Evolutionary conservation across 23 red algal species (phyloP).

Genomic region (Gracilaria gracilis): DNA sequence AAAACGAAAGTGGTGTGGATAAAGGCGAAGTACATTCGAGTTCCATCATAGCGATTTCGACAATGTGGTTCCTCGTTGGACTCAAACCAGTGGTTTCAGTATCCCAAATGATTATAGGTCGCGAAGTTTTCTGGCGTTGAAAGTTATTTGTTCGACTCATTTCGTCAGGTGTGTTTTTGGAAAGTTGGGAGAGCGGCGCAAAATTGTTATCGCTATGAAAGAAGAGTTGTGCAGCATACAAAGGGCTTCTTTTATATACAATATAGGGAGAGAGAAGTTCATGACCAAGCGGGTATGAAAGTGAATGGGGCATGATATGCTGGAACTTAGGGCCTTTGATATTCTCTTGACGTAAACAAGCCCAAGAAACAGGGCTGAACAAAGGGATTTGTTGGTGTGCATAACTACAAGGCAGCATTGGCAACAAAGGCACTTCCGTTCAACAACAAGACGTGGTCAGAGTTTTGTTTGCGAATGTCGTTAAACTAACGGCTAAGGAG

Average conservation of each 20-base stretch:
- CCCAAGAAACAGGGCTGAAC: neutral
- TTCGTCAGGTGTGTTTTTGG: too few species aligned
- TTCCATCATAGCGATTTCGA: constrained; percentile 66
- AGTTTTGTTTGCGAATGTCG: neutral
- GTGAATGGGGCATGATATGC: neutral
- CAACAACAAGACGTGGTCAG: neutral
- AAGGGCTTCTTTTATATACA: neutral
- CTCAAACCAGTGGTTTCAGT: constrained; percentile 56
- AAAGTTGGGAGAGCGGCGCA: neutral
- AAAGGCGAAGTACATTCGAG: constrained; percentile 1
- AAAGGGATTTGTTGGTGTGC: neutral
- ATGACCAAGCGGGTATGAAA: neutral
- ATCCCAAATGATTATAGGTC: constrained; percentile 56
- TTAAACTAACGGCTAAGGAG: neutral
- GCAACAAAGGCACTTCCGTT: neutral
- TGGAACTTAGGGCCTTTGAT: neutral
- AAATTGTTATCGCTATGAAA: neutral
- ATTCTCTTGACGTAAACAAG: neutral
- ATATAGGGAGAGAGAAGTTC: neutral
- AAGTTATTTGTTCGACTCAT: constrained; percentile 8
- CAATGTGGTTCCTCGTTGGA: constrained; percentile 32
- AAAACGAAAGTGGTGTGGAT: constrained; percentile 17
- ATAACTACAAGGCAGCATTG: neutral
- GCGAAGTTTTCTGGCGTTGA: neutral
- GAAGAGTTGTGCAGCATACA: neutral